phyloP scores from a whole-genome alignment of 2,329 filamentous ascomycete genomes.

The Talaromyces sp. region DNA sequence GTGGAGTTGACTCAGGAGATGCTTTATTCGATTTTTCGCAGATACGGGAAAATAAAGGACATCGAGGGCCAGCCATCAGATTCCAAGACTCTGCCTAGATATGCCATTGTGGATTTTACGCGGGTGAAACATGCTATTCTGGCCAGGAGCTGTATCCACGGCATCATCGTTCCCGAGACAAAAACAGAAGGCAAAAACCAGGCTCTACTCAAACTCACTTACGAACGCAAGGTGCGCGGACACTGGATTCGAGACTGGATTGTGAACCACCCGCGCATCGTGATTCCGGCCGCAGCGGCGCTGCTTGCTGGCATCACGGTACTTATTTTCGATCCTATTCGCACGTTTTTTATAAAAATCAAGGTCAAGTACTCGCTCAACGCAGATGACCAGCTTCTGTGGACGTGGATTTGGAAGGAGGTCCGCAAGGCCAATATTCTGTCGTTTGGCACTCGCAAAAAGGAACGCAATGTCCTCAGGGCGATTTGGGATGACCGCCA shows the following conservation, averaged over 20 bases:
- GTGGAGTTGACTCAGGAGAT: slow-evolving; percentile 81
- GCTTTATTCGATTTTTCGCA: slow-evolving; percentile 79
- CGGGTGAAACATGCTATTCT: slow-evolving; percentile 72
- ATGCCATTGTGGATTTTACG: slow-evolving; percentile 73
- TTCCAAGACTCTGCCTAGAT: slow-evolving; percentile 78
- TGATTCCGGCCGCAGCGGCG: slow-evolving; percentile 77
- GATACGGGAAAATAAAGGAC: slow-evolving; percentile 85
- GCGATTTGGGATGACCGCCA: slow-evolving; percentile 86
- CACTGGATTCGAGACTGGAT: slow-evolving; percentile 87
- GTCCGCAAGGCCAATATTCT: slow-evolving; percentile 42
- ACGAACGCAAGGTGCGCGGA: slow-evolving; percentile 71
- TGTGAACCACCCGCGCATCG: slow-evolving; percentile 76
- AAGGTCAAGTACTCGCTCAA: slow-evolving; percentile 77
- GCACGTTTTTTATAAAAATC: slow-evolving; percentile 85
- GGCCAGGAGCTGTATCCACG: slow-evolving; percentile 90
- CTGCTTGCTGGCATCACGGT: slow-evolving; percentile 79
- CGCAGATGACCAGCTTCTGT: slow-evolving; percentile 64
- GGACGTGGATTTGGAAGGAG: slow-evolving; percentile 76
- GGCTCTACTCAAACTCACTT: slow-evolving; percentile 75
- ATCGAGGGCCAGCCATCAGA: slow-evolving; percentile 79
- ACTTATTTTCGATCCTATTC: slow-evolving; percentile 86
- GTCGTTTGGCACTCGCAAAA: slow-evolving; percentile 42
- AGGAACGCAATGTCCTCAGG: slow-evolving; percentile 64
- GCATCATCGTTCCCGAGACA: slow-evolving; percentile 65
- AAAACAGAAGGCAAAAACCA: slow-evolving; percentile 64